These are phyloP conservation scores for Quercus lobata DNA, from an alignment of 331 rosid genomes.

Conservation along the genomic window DNA sequence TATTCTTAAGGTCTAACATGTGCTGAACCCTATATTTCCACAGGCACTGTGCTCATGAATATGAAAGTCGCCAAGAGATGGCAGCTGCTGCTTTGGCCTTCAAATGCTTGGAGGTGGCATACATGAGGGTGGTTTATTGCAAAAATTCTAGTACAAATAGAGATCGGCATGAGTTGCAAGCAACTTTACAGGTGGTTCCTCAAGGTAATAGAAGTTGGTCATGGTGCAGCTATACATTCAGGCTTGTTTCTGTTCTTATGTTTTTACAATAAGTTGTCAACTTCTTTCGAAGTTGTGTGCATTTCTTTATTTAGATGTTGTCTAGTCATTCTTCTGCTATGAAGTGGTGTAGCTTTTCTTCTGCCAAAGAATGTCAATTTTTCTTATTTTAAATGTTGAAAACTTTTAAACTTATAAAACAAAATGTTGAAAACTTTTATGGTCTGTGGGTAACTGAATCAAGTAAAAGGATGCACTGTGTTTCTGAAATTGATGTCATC, in stretches of 20 bases:
- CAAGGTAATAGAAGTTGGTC: conserved; percentile 53
- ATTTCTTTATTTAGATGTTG: background rate
- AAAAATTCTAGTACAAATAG: conserved; percentile 44
- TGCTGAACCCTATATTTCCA: conserved; percentile 11
- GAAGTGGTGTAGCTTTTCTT: background rate
- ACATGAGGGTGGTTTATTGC: conserved; percentile 64
- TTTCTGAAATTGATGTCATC: background rate
- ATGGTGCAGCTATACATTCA: conserved; percentile 8
- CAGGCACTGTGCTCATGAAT: conserved; percentile 77
- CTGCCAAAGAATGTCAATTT: background rate
- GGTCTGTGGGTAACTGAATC: background rate
- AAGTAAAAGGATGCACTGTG: background rate
- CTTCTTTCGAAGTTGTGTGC: conserved; percentile 15
- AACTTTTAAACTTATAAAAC: background rate
- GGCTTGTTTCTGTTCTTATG: conserved; percentile 5
- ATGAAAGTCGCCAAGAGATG: conserved; percentile 56
- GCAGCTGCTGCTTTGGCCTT: conserved; percentile 83
- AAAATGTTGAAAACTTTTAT: background rate
- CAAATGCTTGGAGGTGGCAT: conserved; percentile 88
- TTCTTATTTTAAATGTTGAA: background rate
- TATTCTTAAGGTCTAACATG: conserved; percentile 18
- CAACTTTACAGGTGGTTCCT: conserved; percentile 51
- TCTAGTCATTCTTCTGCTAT: conserved; percentile 6
- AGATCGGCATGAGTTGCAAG: conserved; percentile 58
- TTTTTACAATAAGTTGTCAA: conserved; percentile 6